Evolutionary conservation across 306 rosid genomes (phyloP), one percentile per base, ranked within the genome.

Genomic region (Cucurbita pepo): DNA sequence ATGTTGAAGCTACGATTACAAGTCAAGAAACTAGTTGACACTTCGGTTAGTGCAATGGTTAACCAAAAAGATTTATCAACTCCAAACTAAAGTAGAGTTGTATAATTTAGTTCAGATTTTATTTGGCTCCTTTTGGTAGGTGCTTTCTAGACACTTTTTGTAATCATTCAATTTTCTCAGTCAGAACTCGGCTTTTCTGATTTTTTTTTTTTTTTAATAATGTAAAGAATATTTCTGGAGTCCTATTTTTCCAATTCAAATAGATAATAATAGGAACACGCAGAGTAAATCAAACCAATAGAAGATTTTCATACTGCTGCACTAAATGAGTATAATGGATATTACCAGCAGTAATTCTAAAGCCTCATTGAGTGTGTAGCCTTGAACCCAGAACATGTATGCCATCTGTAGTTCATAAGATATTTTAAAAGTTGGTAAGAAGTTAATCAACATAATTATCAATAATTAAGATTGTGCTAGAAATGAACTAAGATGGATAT

Each of bases 371-470:
- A 95, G 91, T 78, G 79, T 79, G 78, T 95, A 91, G 76, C 95
- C 97, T 71, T 78, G 88, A 81, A 89, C 88, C 99, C 99, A 95
- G 83, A 84, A 91, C 96, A 95, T 88, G 78, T 88, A 89, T 54
- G 99, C 92, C 89, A 91, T 62, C 99, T 94, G 96, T 71, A 81
- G 82, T 52, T 40, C 72, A 80, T 76, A 81, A 50, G 75, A 82
- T 19, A 78, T 60, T 63, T 85, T 22, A 57, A 74, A 37, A 41
- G 58, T 63, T 58, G 19, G 38, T 34, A 74, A 58, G 54, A 58
- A 56, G 13, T 50, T 30, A 69, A 69, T 30, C 73, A 2, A 30
- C 52, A 47, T 30, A 25, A 14, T 14, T 48, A 69, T 67, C 22
- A 48, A 64, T 64, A 5, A 9, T 18, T 69, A 25, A 52, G 45